A percentile compares a stretch with the other conserved stretches of the same genome.
Conservation (phyloP, 1,139 yeast genomes). For the Protomyces inouyei region DNA sequence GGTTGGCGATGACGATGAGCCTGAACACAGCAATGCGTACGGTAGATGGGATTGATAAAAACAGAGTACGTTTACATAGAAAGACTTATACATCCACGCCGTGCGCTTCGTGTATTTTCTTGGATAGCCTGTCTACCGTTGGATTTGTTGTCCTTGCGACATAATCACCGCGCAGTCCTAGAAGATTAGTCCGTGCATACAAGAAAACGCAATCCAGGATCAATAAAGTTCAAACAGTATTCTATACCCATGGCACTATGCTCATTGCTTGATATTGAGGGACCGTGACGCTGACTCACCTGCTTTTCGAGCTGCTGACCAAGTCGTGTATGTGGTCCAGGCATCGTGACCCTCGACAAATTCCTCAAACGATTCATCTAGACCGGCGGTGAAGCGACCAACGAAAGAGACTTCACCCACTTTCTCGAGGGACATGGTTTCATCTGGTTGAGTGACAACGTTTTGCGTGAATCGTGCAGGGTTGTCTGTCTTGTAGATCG, state of each 20-base stretch:
- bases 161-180: slow-evolving; percentile 1
- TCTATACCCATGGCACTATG: not conserved
- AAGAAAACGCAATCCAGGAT: too few relatives aligned
- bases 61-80: not conserved
- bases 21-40: slow-evolving; percentile 17
- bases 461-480: slow-evolving; percentile 21
- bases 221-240: too few relatives aligned
- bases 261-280: not conserved
- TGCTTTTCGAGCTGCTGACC: slow-evolving; percentile 20
- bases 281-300: slow-evolving; percentile 15
- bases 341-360: slow-evolving; percentile 18
- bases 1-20: slow-evolving; percentile 14
- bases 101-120: not conserved
- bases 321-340: slow-evolving; percentile 17
- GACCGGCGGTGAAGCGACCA: slow-evolving; percentile 21
- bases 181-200: not conserved
- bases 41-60: slow-evolving; percentile 3
- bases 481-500: slow-evolving; percentile 25
- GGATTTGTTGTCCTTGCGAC: not conserved
- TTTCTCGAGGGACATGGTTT: slow-evolving; percentile 14
- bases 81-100: not conserved
- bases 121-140: not conserved
- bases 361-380: slow-evolving; percentile 13
- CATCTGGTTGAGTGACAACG: slow-evolving; percentile 17
- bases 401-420: slow-evolving; percentile 25